phyloP scores from a whole-genome alignment of 345 rosid species.

The Salix caprea region DNA sequence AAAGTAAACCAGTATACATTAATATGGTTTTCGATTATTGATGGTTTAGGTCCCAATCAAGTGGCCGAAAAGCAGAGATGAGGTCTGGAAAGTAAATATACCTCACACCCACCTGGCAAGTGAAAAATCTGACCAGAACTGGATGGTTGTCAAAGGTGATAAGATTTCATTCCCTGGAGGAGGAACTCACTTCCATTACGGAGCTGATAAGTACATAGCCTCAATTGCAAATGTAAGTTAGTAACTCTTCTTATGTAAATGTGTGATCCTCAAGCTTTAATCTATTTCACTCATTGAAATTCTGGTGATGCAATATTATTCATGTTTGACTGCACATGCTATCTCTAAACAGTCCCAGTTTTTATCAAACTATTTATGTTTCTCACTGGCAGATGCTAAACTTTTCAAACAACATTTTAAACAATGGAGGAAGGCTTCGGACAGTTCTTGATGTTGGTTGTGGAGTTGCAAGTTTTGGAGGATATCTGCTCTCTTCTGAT shows the following conservation, averaged over 20 bases:
- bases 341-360: not conserved
- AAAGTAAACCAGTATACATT: not conserved
- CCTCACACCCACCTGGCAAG: slow-evolving; percentile 99
- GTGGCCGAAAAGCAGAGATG: slow-evolving; percentile 99
- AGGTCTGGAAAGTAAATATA: slow-evolving; percentile 96
- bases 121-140: slow-evolving; percentile 98
- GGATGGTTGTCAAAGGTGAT: slow-evolving; percentile 99
- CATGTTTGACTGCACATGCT: not conserved
- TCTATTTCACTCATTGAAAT: not conserved
- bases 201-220: slow-evolving; percentile 96
- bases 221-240: slow-evolving; percentile 81
- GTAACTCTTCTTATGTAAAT: not conserved
- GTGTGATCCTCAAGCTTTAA: not conserved
- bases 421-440: slow-evolving; percentile 69
- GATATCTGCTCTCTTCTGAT: slow-evolving; percentile 79
- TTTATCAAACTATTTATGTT: not conserved
- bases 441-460: slow-evolving; percentile 98
- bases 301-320: not conserved
- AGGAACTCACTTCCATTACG: slow-evolving; percentile 98
- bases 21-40: not conserved
- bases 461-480: slow-evolving; percentile 99
- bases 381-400: slow-evolving; percentile 81
- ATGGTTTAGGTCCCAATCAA: slow-evolving; percentile 75
- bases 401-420: slow-evolving; percentile 65
- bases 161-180: slow-evolving; percentile 92